Evolutionary conservation across 768 basidiomycete species (phyloP), one percentile per base, ranked within the genome.

Genomic region (Panaeolus papilionaceus): DNA sequence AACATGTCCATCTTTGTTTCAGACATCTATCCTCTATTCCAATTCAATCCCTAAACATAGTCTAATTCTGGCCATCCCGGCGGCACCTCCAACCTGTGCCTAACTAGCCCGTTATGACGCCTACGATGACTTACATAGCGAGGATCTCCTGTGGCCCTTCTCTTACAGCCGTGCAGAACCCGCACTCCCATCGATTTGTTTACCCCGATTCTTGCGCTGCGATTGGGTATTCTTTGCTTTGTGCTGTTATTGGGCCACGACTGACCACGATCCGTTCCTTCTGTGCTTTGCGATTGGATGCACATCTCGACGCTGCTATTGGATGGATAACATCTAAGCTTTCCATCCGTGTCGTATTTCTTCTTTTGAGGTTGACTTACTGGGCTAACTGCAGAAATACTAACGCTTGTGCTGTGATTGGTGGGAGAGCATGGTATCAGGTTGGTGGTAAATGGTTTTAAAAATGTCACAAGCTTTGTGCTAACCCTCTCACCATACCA

Each of bases 231-330:
- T 28, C 26, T 33, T 33, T 33, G 54, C 54, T 58, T 33, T 58
- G 54, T 58, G 54, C 54, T 58, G 54, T 58, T 58, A 58, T 58
- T 58, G 54, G 54, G 54, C 33, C 54, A 37, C 33, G 54, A 7
- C 54, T 58, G 54, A 33, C 54, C 26, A 58, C 54, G 54, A 58
- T 58, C 54, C 20, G 54, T 58, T 58, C 28, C 28, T 58, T 58
- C 28, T 58, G 54, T 37, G 54, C 33, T 28, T 58, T 58, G 54
- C 54, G 54, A 58, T 58, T 58, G 54, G 54, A 58, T n/a, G 54
- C 26, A 18, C 26, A 8, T 3, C 7, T 58, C 6, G 54, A 58
- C 2, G 14, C 28, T 58, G 33, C 54, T 28, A 58, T 58, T 58
- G 54, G 54, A 58, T 33, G 28, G 54, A 58, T 58, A 37, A 23